These are phyloP conservation scores for Prunus davidiana DNA, from an alignment of 306 rosid species.

Conservation along the genomic window DNA sequence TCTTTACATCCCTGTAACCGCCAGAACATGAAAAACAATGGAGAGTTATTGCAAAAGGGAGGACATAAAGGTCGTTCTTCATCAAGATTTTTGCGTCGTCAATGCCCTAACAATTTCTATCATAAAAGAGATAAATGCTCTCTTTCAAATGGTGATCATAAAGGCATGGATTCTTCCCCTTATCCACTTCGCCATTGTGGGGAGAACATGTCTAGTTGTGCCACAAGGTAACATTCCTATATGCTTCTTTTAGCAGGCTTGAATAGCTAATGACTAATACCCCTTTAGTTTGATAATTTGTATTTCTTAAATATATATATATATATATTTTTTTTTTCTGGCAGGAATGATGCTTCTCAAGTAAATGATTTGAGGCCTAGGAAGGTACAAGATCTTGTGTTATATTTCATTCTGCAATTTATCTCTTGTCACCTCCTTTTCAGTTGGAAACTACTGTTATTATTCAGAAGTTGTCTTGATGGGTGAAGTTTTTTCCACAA, in stretches of 20 bases:
- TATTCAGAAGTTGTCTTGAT: not conserved
- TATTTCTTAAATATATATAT: not conserved
- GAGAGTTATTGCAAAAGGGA: conserved; percentile 28
- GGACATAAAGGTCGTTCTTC: conserved; percentile 40
- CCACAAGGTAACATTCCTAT: conserved; percentile 34
- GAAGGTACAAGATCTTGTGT: conserved; percentile 42
- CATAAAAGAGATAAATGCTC: conserved; percentile 4
- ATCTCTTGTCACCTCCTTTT: not conserved
- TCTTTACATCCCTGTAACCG: conserved; percentile 37
- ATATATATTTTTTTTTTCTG: not conserved
- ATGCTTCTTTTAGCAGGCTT: conserved; percentile 1
- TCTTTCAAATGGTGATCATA: conserved; percentile 36
- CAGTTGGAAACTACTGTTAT: not conserved
- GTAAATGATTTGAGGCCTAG: conserved; percentile 38
- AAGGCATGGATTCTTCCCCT: conserved; percentile 28
- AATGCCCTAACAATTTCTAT: conserved; percentile 30
- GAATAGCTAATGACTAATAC: conserved; percentile 22
- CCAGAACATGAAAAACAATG: conserved; percentile 30
- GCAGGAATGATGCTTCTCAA: conserved; percentile 48
- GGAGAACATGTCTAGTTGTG: conserved; percentile 27
- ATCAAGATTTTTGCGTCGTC: conserved; percentile 33
- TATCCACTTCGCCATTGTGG: conserved; percentile 11
- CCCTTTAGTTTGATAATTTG: conserved; percentile 9
- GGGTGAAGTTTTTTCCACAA: not conserved
- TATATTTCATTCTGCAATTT: conserved; percentile 8